Base-by-base conservation (phyloP, 2,329 filamentous ascomycete genomes). In the Penicillium brevicompactum region DNA sequence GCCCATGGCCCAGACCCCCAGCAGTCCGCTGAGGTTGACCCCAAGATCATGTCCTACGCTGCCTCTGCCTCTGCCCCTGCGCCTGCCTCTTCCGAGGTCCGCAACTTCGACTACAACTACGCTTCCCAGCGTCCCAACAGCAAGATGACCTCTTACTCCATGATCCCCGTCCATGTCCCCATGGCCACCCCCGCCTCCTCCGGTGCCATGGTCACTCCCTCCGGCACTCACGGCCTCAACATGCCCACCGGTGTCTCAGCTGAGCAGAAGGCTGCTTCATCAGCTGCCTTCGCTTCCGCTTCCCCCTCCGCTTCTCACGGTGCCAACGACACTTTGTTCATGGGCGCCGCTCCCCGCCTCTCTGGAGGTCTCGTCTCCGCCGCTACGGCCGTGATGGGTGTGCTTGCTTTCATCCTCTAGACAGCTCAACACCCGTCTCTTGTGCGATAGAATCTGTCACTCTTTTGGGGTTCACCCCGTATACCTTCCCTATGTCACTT, bases 211-310 rank as follows among this genome's bases (percentile, higher is more conserved):
- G 57, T 66, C 4, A 65, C 70, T 1, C 69, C 70, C 24, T 72
- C 67, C 1, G 57, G 49, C 5, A 66, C 56, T 45, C 22, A 37
- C 14, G 52, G 48, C 11, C 31, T 45, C 11, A 45, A 40, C 31
- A 18, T 79, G 16, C 80, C 80, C 27, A 72, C 70, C 44, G 78
- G 80, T 50, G 77, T 76, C n/a, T 22, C 13, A 5, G 37, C 38
- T 21, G 11, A 48, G 22, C n/a, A 49, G 3, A 21, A 30, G 2
- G 73, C 30, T 37, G 34, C 34, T 76, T 76, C 7, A 65, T 73
- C 21, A 62, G 76, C 52, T 67, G 73, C 45, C 69, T 76, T 37
- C 65, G 78, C 61, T 67, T 79, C 62, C 55, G 40, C 56, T 2
- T 68, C 37, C 58, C 31, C 34, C 38, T 34, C 32, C 9, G 66